phyloP scores from a whole-genome alignment of 441 rosid species.

The Adansonia grandidieri region DNA sequence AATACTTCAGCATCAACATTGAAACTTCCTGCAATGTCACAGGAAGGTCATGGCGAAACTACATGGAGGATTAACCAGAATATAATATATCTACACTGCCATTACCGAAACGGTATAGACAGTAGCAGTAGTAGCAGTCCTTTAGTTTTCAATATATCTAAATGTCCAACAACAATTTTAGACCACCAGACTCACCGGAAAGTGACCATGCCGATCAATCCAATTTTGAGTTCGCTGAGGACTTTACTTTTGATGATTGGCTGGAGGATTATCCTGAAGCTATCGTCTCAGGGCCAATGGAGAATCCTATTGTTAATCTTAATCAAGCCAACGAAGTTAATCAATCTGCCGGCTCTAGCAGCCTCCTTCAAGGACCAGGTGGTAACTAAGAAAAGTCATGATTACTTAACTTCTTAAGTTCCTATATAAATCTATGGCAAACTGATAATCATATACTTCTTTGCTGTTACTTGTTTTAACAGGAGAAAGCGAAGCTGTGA shows the following conservation, averaged over 20 bases:
- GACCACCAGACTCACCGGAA: slow-evolving; percentile 36
- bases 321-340: slow-evolving; percentile 43
- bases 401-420: not conserved
- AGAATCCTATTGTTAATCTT: slow-evolving; percentile 29
- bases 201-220: slow-evolving; percentile 37
- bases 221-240: slow-evolving; percentile 55
- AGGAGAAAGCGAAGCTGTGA: slow-evolving; percentile 38
- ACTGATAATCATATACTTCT: not conserved
- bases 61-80: slow-evolving; percentile 19
- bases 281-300: slow-evolving; percentile 34
- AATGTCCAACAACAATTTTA: slow-evolving; percentile 31
- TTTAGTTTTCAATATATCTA: not conserved
- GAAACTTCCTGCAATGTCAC: slow-evolving; percentile 49
- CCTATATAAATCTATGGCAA: not conserved
- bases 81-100: not conserved
- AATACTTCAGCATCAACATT: slow-evolving; percentile 28
- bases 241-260: slow-evolving; percentile 57
- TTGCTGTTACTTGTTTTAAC: not conserved
- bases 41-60: slow-evolving; percentile 46
- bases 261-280: slow-evolving; percentile 50
- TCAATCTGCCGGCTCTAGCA: slow-evolving; percentile 38
- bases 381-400: slow-evolving; percentile 36
- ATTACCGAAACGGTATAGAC: no score
- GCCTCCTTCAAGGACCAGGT: slow-evolving; percentile 36
- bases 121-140: not conserved